Conservation (phyloP, 78 protist species). For the Protostelium mycophagum region DNA sequence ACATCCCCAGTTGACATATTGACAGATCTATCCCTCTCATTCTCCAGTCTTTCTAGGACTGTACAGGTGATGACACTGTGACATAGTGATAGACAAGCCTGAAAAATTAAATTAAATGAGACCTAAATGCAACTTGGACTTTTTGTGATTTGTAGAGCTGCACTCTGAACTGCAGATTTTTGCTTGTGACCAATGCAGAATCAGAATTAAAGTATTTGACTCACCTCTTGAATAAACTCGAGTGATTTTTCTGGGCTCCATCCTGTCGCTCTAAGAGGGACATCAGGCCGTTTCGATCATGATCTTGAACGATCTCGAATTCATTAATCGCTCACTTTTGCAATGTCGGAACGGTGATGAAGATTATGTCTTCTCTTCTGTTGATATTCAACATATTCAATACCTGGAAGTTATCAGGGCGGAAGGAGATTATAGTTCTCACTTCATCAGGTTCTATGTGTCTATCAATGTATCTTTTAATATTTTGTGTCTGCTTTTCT, state of each 20-base stretch:
- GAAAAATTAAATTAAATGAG: too few species aligned
- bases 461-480: too few species aligned
- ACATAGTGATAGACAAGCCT: neutral
- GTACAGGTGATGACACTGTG: neutral
- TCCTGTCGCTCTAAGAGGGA: neutral
- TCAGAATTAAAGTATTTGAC: too few species aligned
- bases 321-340: neutral
- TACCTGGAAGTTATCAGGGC: too few species aligned
- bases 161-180: too few species aligned
- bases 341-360: neutral
- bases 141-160: too few species aligned
- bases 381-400: neutral
- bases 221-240: neutral
- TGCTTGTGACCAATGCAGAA: too few species aligned
- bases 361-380: neutral
- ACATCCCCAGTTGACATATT: neutral
- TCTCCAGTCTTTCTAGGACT: neutral
- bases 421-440: too few species aligned
- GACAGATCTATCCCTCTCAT: neutral
- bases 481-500: too few species aligned
- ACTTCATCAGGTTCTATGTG: too few species aligned
- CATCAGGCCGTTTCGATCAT: neutral
- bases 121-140: too few species aligned
- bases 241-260: neutral
- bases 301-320: too few species aligned